Conservation (phyloP, 2,329 filamentous ascomycete genomes). For the Sporothrix inflata region DNA sequence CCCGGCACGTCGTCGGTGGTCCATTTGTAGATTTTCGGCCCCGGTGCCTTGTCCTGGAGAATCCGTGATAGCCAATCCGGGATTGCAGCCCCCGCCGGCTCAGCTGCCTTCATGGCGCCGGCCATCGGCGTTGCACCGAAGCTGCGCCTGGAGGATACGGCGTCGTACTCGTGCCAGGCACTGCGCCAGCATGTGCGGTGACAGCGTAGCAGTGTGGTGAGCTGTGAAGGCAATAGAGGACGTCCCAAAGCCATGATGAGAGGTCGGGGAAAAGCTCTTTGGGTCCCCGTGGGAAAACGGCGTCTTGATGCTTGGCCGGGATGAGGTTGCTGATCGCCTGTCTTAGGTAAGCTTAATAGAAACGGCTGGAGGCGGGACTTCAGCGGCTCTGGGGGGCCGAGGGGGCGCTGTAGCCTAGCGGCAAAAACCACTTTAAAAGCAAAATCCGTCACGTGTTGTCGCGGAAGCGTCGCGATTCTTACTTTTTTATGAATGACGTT, state of each 20-base stretch:
- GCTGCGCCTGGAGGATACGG: too few relatives aligned
- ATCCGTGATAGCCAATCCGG: conserved; percentile 30
- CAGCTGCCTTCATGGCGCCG: not conserved
- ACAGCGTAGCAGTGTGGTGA: not conserved
- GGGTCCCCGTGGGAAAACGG: not conserved
- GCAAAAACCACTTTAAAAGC: not conserved
- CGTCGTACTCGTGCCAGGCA: not conserved
- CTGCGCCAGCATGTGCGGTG: not conserved
- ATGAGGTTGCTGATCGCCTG: not conserved
- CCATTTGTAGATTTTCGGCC: conserved; percentile 31
- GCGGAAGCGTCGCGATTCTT: conserved; percentile 29
- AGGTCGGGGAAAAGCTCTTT: not conserved
- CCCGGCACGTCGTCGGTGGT: conserved; percentile 24
- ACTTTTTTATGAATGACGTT: not conserved
- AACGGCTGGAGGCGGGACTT: not conserved
- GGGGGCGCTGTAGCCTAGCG: conserved; percentile 11
- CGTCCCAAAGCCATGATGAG: not conserved
- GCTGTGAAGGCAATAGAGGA: not conserved
- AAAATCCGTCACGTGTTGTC: conserved; percentile 29
- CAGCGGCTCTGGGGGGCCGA: not conserved
- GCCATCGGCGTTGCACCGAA: not conserved
- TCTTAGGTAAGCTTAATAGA: not conserved
- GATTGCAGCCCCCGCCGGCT: not conserved
- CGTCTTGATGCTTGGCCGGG: not conserved
- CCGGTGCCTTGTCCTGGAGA: conserved; percentile 21